Evolutionary conservation across 2,329 filamentous ascomycete species (phyloP).

Genomic region (Penicillium sp.): DNA sequence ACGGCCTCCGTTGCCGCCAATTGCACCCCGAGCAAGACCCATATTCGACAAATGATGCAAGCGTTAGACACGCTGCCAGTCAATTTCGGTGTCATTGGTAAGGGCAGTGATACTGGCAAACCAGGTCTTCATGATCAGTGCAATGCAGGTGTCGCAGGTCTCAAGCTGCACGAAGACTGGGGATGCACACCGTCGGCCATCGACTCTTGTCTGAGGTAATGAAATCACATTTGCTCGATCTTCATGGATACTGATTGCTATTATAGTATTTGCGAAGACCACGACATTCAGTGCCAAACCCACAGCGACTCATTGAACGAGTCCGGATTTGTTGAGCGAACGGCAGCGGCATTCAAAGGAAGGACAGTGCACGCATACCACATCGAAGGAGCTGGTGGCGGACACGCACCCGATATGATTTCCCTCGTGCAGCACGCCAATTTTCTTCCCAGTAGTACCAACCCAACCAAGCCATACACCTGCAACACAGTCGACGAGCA

Average conservation of each 20-base stretch:
- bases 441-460: slow-evolving; percentile 87
- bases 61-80: slow-evolving; percentile 78
- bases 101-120: slow-evolving; percentile 81
- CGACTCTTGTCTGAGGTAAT: slow-evolving; percentile 69
- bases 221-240: too few relatives aligned
- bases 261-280: slow-evolving; percentile 73
- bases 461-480: slow-evolving; percentile 88
- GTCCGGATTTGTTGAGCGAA: slow-evolving; percentile 93
- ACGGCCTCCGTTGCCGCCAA: slow-evolving; percentile 91
- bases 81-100: slow-evolving; percentile 89
- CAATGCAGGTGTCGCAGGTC: slow-evolving; percentile 78
- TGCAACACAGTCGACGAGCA: slow-evolving; percentile 93
- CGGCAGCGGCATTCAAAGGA: slow-evolving; percentile 78
- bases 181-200: slow-evolving; percentile 88
- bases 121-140: slow-evolving; percentile 76
- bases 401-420: slow-evolving; percentile 95
- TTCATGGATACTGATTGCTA: too few relatives aligned
- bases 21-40: slow-evolving; percentile 81
- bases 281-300: slow-evolving; percentile 90
- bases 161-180: slow-evolving; percentile 98
- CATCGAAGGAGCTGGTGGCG: slow-evolving; percentile 91
- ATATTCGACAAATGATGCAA: slow-evolving; percentile 87
- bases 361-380: slow-evolving; percentile 96
- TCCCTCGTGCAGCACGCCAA: slow-evolving; percentile 85
- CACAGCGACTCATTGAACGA: slow-evolving; percentile 97